Conservation (phyloP, 2,329 filamentous ascomycete species). For the Herpotrichia juniperi region DNA sequence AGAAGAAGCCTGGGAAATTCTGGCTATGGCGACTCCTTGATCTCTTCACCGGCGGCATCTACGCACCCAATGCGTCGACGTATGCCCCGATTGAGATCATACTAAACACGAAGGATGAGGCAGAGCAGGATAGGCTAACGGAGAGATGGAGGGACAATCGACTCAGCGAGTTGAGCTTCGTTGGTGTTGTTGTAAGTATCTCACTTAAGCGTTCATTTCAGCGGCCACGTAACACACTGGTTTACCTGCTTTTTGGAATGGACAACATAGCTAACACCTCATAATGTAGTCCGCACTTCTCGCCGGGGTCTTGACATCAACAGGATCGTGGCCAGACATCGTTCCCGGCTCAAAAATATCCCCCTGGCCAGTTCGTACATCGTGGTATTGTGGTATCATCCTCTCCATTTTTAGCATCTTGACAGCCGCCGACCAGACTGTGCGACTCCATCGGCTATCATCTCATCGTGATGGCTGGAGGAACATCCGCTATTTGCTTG, state of each 20-base stretch:
- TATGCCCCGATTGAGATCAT: constrained; percentile 46
- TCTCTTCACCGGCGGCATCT: constrained; percentile 42
- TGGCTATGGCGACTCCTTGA: constrained; percentile 16
- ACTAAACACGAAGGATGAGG: constrained; percentile 41
- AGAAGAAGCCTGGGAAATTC: background rate
- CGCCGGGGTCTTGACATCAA: constrained; percentile 50
- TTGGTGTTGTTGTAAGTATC: constrained; percentile 48
- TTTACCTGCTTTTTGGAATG: too few relatives aligned
- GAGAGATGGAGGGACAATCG: constrained; percentile 48
- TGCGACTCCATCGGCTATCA: constrained; percentile 51
- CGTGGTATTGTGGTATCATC: constrained; percentile 53
- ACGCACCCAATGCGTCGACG: constrained; percentile 38
- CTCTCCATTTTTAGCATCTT: constrained; percentile 59
- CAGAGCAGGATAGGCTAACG: constrained; percentile 45
- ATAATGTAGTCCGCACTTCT: constrained; percentile 43
- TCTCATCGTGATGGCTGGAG: constrained; percentile 46
- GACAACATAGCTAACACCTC: background rate
- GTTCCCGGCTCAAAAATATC: constrained; percentile 43
- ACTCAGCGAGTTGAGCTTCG: constrained; percentile 49
- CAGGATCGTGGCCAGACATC: constrained; percentile 52
- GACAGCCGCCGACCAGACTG: constrained; percentile 50
- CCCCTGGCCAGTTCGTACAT: constrained; percentile 50
- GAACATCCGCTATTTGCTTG: constrained; percentile 44
- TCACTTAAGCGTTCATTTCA: background rate
- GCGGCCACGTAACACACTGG: constrained; percentile 3